Conservation (phyloP, 2,329 filamentous ascomycete species). For the Colletotrichum sp. region DNA sequence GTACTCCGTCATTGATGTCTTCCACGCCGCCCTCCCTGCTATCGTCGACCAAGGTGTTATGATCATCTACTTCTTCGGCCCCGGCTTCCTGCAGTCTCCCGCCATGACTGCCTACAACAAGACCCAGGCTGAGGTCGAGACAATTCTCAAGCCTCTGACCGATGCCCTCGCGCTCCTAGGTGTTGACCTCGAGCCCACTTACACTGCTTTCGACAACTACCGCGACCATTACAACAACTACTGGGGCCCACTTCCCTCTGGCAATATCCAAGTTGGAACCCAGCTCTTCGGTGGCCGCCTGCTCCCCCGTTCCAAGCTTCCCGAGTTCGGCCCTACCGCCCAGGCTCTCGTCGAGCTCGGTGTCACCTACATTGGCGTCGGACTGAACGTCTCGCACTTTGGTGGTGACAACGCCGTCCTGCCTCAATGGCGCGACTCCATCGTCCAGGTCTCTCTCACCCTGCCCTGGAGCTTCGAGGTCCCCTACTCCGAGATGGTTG, state of each 20-base stretch:
- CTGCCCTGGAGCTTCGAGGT: conserved; percentile 16
- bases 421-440: conserved; percentile 42
- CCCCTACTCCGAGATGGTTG: conserved; percentile 16
- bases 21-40: conserved; percentile 15
- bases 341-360: conserved; percentile 7
- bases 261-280: conserved; percentile 30
- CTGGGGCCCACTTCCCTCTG: conserved; percentile 25
- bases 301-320: conserved; percentile 30
- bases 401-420: conserved; percentile 38
- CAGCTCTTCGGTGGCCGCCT: conserved; percentile 35
- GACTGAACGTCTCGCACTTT: conserved; percentile 15
- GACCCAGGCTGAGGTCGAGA: conserved; percentile 39
- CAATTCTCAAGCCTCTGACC: conserved; percentile 47
- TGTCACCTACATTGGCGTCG: conserved; percentile 16
- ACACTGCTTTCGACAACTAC: conserved; percentile 33
- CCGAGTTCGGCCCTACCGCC: conserved; percentile 7
- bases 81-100: conserved; percentile 23
- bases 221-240: conserved; percentile 24
- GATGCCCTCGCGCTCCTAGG: conserved; percentile 24
- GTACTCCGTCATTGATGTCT: conserved; percentile 32
- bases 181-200: conserved; percentile 30
- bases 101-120: conserved; percentile 49
- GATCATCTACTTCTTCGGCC: conserved; percentile 36
- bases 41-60: conserved; percentile 17
- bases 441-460: conserved; percentile 33